Conservation (phyloP, 2,329 filamentous ascomycete species). For the Tolypocladium ophioglossoides region DNA sequence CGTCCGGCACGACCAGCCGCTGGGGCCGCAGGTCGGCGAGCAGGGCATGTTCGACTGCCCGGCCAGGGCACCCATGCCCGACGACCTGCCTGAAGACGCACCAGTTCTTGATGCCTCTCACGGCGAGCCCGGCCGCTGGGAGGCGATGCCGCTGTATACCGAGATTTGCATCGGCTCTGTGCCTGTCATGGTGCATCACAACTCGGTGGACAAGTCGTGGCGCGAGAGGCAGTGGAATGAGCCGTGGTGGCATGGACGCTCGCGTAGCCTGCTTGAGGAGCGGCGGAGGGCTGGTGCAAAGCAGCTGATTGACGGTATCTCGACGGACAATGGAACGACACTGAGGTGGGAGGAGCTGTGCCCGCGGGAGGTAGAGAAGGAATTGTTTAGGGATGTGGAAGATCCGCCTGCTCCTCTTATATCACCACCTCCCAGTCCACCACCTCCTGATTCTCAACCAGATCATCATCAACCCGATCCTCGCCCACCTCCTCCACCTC, state of each 20-base stretch:
- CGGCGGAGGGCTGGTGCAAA: conserved; percentile 4
- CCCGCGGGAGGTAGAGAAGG: conserved; percentile 10
- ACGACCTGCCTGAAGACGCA: conserved; percentile 4
- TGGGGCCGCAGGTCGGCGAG: conserved; percentile 11
- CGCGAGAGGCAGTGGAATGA: conserved; percentile 13
- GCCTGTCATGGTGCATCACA: conserved; percentile 19
- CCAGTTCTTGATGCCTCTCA: conserved; percentile 1
- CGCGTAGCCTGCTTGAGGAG: conserved; percentile 9
- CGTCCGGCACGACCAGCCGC: conserved; percentile 9
- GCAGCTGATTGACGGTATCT: conserved; percentile 8
- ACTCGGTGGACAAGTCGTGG: conserved; percentile 10
- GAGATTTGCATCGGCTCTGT: conserved; percentile 16
- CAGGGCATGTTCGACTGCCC: conserved; percentile 11
- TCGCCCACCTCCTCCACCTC: neutral
- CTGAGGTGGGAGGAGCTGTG: conserved; percentile 14
- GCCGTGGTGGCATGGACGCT: conserved; percentile 13
- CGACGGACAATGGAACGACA: conserved; percentile 7
- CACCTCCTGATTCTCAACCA: neutral
- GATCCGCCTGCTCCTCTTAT: neutral
- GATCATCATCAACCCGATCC: neutral
- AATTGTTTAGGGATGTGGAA: conserved; percentile 13
- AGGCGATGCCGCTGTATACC: conserved; percentile 14
- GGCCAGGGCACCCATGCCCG: conserved; percentile 7
- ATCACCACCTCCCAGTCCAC: neutral
- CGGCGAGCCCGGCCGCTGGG: conserved; percentile 10